Evolutionary conservation across 805 yeast genomes (phyloP), one percentile per base, ranked within the genome.

Genomic region (Candida berthetii): DNA sequence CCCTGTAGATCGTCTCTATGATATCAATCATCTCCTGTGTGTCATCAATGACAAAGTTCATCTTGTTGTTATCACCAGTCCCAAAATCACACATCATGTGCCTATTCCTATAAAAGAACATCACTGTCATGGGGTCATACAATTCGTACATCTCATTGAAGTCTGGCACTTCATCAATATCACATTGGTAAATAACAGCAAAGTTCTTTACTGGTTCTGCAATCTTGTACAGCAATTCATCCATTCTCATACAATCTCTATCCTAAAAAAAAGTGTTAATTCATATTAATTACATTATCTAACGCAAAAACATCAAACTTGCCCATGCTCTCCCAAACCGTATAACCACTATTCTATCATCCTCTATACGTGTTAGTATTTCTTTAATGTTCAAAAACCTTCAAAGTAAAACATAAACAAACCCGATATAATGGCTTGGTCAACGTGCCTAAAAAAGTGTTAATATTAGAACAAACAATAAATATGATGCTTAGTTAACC

Each of bases 51-150:
- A 78, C 71, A 62, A 91, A 91, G 56, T 88, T 89, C 67, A 93
- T 68, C 69, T 93, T 91, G 69, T 93, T 93, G 63, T 93, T 93
- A 58, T 93, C 89, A 27, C 99, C 99, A 0, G 98, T 93, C 2
- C 99, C 99, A 61, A 90, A 89, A 68, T 93, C 99, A 63, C 96
- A 87, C 95, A 93, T 80, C 95, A 91, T 90, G 61, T 91, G 98
- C 60, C 88, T 85, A 65, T 91, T 91, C 39, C 95, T 69, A 64
- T 76, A 88, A 61, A 93, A 91, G 57, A 91, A 90, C 98, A 93
- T 93, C 40, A 93, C 70, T 35, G 96, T 82, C 71, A 87, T 76
- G 14, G 96, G 95, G 53, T 90, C 98, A 57, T 82, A 85, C 36
- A 89, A 65, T 58, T 88, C 96, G 58, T 89, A 89, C 91, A 88